Evolutionary conservation across 495 filamentous ascomycete genomes (phyloP).

Genomic region (Penicillium steckii): DNA sequence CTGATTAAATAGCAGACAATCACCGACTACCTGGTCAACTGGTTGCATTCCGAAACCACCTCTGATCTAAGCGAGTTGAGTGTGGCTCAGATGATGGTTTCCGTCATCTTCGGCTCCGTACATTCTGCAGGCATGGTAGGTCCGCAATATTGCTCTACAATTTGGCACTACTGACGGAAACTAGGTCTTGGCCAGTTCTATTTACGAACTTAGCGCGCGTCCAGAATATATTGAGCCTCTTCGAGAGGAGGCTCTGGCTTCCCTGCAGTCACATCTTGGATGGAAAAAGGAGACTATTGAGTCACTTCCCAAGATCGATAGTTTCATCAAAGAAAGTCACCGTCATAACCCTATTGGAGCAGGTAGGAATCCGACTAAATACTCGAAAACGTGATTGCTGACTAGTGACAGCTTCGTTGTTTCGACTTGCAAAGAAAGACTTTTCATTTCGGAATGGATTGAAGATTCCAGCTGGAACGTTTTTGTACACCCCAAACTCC

Average conservation of each 20-base stretch:
- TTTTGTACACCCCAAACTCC: not conserved
- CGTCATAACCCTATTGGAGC: constrained; percentile 27
- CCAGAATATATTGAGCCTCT: not conserved
- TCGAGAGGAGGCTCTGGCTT: not conserved
- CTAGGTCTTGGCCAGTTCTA: not conserved
- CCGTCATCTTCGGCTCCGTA: not conserved
- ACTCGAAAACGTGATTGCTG: no score
- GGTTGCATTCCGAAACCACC: not conserved
- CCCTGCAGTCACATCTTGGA: not conserved
- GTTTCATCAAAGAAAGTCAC: constrained; percentile 47
- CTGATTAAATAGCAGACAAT: no score
- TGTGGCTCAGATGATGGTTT: not conserved
- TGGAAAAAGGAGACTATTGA: not conserved
- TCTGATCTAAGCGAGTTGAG: not conserved
- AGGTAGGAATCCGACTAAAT: not conserved
- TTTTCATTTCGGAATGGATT: not conserved
- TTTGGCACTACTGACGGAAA: not conserved
- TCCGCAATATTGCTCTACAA: not conserved
- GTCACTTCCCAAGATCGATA: constrained; percentile 30
- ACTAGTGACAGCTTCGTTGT: not conserved
- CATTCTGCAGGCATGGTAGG: not conserved
- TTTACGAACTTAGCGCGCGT: not conserved
- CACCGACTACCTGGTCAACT: not conserved
- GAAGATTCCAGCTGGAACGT: not conserved
- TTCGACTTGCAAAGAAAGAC: not conserved